A percentile compares a stretch with the other conserved stretches of the same genome.
Conservation (phyloP, 2,329 filamentous ascomycete species). For the Fusarium sp. region DNA sequence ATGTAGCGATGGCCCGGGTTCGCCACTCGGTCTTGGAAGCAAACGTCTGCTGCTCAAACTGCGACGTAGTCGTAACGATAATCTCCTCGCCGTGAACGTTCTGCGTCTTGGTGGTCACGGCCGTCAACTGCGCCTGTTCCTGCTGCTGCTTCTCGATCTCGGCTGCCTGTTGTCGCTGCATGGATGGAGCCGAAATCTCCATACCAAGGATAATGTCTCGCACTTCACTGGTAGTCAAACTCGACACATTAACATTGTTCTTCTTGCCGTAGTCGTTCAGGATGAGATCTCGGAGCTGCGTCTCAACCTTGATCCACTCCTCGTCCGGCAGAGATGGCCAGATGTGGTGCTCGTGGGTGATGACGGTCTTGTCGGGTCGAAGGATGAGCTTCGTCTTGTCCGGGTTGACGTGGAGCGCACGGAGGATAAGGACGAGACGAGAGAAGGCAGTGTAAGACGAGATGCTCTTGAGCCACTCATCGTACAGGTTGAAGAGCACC, state of each 20-base stretch:
- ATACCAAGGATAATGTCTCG: constrained; percentile 98
- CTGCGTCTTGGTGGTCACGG: constrained; percentile 97
- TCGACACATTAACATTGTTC: constrained; percentile 99
- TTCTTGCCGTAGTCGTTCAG: constrained; percentile 99
- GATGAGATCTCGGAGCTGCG: constrained; percentile 93
- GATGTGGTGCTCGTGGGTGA: constrained; percentile 98
- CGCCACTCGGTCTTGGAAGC: constrained; percentile 99
- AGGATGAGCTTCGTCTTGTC: constrained; percentile 98
- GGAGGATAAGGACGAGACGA: constrained; percentile 89
- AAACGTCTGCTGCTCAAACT: constrained; percentile 97
- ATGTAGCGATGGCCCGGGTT: constrained; percentile 94
- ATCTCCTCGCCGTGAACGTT: constrained; percentile 98
- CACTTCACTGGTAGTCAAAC: constrained; percentile 95
- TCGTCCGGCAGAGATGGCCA: constrained; percentile 96
- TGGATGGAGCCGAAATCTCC: constrained; percentile 97
- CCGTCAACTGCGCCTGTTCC: constrained; percentile 95
- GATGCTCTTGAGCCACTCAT: constrained; percentile 98
- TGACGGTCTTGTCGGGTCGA: constrained; percentile 96
- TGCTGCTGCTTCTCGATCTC: constrained; percentile 99
- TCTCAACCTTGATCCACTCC: constrained; percentile 99
- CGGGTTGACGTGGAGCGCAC: constrained; percentile 95
- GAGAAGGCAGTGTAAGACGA: constrained; percentile 99
- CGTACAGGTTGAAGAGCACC: constrained; percentile 98
- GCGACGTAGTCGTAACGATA: constrained; percentile 96
- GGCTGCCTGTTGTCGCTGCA: constrained; percentile 97